Percentiles rank a stretch among this genome's conserved stretches.
phyloP scores from a whole-genome alignment of 768 basidiomycete genomes.

The Clitopilus passeckerianus region DNA sequence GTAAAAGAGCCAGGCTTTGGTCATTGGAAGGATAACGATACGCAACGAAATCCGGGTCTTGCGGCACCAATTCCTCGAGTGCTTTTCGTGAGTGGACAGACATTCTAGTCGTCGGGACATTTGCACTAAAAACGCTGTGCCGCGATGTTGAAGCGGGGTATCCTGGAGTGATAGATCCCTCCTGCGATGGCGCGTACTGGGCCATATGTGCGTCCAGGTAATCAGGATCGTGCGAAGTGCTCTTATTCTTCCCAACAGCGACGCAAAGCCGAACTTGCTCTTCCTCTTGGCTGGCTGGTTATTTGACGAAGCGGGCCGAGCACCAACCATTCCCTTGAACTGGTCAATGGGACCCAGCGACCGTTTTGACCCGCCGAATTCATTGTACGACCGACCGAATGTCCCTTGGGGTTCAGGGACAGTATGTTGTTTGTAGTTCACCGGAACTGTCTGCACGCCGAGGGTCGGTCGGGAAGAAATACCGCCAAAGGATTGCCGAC shows the following conservation, averaged over 20 bases:
- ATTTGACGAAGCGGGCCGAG: slow-evolving; percentile 8
- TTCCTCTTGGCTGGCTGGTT: slow-evolving; percentile 53
- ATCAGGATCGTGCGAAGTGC: slow-evolving; percentile 26
- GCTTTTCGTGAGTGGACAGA: slow-evolving; percentile 66
- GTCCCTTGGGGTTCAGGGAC: slow-evolving; percentile 29
- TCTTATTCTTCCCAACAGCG: slow-evolving; percentile 53
- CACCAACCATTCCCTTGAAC: slow-evolving; percentile 21
- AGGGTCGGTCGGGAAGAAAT: slow-evolving; percentile 52
- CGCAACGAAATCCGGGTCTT: slow-evolving; percentile 79
- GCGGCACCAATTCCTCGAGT: slow-evolving; percentile 77
- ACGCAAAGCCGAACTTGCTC: slow-evolving; percentile 67
- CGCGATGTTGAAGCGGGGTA: slow-evolving; percentile 48
- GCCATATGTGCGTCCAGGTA: slow-evolving; percentile 26
- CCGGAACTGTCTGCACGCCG: slow-evolving; percentile 45
- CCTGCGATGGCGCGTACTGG: slow-evolving; percentile 50
- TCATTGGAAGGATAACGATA: slow-evolving; percentile 83
- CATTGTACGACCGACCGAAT: slow-evolving; percentile 50
- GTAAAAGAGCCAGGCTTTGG: slow-evolving; percentile 60
- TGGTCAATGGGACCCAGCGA: slow-evolving; percentile 46
- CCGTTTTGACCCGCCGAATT: slow-evolving; percentile 66
- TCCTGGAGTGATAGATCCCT: slow-evolving; percentile 38
- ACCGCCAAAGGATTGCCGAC: slow-evolving; percentile 79
- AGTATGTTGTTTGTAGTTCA: slow-evolving; percentile 21
- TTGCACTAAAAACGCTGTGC: slow-evolving; percentile 40
- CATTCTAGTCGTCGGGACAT: slow-evolving; percentile 42